phyloP scores from a whole-genome alignment of 2,329 filamentous ascomycete genomes.

The Meredithiella fracta region DNA sequence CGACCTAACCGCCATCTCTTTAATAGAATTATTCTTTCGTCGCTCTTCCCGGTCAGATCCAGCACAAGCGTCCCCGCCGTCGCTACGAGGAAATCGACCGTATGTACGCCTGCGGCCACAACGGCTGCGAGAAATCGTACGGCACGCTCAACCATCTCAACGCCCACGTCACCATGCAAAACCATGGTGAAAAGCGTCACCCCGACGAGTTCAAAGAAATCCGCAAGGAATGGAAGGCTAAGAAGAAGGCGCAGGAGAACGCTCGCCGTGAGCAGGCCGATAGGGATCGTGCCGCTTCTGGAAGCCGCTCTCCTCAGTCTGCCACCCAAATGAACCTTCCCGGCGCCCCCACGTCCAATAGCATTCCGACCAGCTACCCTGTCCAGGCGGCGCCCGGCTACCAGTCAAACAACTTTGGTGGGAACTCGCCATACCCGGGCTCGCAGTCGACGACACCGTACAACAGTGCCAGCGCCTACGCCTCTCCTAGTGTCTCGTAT shows the following conservation, averaged over 20 bases:
- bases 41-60: constrained; percentile 87
- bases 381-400: background rate
- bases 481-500: background rate
- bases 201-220: constrained; percentile 99
- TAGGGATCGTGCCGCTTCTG: background rate
- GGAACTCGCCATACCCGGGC: background rate
- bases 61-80: constrained; percentile 85
- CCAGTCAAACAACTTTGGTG: background rate
- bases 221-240: constrained; percentile 95
- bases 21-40: constrained; percentile 67
- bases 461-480: background rate
- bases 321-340: constrained; percentile 9
- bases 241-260: constrained; percentile 96
- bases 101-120: constrained; percentile 99
- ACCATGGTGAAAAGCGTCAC: constrained; percentile 82
- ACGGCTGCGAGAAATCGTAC: constrained; percentile 96
- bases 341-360: background rate
- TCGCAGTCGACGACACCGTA: background rate
- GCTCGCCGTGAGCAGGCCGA: constrained; percentile 47
- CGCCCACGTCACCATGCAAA: constrained; percentile 97
- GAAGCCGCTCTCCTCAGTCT: background rate
- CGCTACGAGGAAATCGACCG: constrained; percentile 97
- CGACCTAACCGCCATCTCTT: background rate
- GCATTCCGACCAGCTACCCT: background rate
- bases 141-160: constrained; percentile 95